Evolutionary conservation across 1,284 basidiomycete genomes (phyloP).

Genomic region (Sanghuangporus sanghuang): DNA sequence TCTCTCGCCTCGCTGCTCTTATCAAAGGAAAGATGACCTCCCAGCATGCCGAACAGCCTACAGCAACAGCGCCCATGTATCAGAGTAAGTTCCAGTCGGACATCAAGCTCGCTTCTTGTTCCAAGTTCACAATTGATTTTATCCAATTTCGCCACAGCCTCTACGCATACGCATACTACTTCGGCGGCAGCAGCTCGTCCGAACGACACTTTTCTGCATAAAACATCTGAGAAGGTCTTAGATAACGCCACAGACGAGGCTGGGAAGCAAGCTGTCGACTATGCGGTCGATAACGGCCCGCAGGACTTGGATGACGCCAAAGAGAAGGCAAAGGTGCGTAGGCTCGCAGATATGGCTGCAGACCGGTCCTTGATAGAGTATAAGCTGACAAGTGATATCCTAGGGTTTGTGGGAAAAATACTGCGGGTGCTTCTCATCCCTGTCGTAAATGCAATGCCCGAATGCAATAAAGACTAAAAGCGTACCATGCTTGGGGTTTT

Average conservation of each 20-base stretch:
- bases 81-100: neutral
- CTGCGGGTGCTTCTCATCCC: slow-evolving; percentile 11
- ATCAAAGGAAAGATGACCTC: neutral
- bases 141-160: neutral
- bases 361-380: no score
- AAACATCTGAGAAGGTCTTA: neutral
- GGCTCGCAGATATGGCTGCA: neutral
- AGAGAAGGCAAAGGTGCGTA: slow-evolving; percentile 5
- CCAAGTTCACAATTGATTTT: neutral
- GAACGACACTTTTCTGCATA: neutral
- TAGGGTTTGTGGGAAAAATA: slow-evolving; percentile 14
- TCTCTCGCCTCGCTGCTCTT: neutral
- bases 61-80: neutral
- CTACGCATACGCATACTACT: neutral
- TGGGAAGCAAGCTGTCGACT: neutral
- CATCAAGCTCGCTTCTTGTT: neutral
- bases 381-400: no score
- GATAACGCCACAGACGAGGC: neutral
- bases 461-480: neutral
- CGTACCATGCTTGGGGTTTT: neutral
- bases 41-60: neutral
- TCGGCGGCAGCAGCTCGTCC: neutral
- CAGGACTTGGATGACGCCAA: slow-evolving; percentile 1
- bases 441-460: neutral
- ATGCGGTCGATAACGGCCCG: neutral